A percentile compares a stretch with the other conserved stretches of the same genome.
Conservation (phyloP, 495 filamentous ascomycete species). For the Arthonia radiata region DNA sequence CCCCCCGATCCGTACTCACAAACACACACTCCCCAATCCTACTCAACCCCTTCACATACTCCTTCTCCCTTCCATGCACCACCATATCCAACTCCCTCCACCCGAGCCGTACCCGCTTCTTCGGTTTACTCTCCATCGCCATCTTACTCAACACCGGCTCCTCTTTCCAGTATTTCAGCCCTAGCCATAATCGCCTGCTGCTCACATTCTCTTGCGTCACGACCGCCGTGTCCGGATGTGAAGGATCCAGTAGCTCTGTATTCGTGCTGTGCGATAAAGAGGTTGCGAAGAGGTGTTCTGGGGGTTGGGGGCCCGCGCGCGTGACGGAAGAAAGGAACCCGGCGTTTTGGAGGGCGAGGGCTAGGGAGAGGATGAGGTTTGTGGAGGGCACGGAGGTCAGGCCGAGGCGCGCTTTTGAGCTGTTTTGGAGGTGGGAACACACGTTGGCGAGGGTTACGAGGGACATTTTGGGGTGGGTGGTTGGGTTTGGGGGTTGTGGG, state of each 20-base stretch:
- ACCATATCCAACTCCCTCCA: slow-evolving; percentile 32
- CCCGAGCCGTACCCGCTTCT: slow-evolving; percentile 39
- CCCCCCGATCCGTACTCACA: slow-evolving; percentile 50
- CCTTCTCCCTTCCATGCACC: slow-evolving; percentile 35
- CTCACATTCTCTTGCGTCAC: slow-evolving; percentile 61
- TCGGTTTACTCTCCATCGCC: slow-evolving; percentile 50
- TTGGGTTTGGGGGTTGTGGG: no score
- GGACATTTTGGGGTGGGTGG: slow-evolving; percentile 36
- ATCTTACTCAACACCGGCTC: slow-evolving; percentile 57
- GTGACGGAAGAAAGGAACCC: slow-evolving; percentile 69
- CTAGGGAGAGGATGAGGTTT: slow-evolving; percentile 53
- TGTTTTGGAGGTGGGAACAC: slow-evolving; percentile 89
- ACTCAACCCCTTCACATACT: slow-evolving; percentile 43
- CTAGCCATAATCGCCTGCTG: slow-evolving; percentile 62
- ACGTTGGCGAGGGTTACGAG: slow-evolving; percentile 56
- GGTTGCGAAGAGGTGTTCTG: slow-evolving; percentile 22
- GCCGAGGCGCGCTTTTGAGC: slow-evolving; percentile 58
- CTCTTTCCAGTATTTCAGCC: slow-evolving; percentile 81
- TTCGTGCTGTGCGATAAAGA: slow-evolving; percentile 1
- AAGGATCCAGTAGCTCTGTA: slow-evolving; percentile 4
- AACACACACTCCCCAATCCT: slow-evolving; percentile 67
- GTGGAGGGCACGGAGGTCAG: slow-evolving; percentile 67
- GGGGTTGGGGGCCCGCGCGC: slow-evolving; percentile 42
- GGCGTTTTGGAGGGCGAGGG: slow-evolving; percentile 51
- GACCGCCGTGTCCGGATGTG: background rate